Conservation (phyloP, 1,284 basidiomycete species). For the Schizophyllum commune region DNA sequence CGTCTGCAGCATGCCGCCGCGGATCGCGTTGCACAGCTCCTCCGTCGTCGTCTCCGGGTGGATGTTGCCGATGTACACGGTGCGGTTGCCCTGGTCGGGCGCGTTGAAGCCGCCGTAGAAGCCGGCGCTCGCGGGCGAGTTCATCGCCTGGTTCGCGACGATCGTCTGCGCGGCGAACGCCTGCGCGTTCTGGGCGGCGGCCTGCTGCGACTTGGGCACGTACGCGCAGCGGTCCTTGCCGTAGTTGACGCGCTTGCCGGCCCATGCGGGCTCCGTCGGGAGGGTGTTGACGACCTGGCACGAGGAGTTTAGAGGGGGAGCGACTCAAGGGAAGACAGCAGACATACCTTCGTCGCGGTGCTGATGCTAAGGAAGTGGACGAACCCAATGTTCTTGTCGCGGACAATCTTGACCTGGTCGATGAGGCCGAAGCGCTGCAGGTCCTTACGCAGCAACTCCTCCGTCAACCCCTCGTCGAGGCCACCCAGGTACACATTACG, state of each 20-base stretch:
- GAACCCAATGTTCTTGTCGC: conserved; percentile 97
- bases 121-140: neutral
- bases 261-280: conserved; percentile 83
- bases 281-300: conserved; percentile 82
- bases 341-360: conserved; percentile 79
- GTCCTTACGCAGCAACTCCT: conserved; percentile 85
- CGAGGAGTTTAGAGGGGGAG: neutral
- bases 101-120: conserved; percentile 1
- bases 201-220: conserved; percentile 85
- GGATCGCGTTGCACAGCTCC: conserved; percentile 89
- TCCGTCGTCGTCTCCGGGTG: conserved; percentile 89
- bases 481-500: conserved; percentile 93
- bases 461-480: conserved; percentile 80
- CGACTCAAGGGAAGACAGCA: neutral
- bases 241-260: conserved; percentile 91
- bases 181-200: conserved; percentile 73
- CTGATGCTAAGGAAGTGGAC: conserved; percentile 93
- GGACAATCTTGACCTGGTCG: conserved; percentile 96
- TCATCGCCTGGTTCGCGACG: conserved; percentile 41
- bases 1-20: conserved; percentile 87
- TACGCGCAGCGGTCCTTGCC: conserved; percentile 96
- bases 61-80: conserved; percentile 90
- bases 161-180: conserved; percentile 77
- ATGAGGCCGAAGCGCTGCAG: conserved; percentile 87
- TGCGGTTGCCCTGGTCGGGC: conserved; percentile 52